Base-by-base conservation (phyloP, 2,329 filamentous ascomycete genomes). In the Diaporthe humulicola region DNA sequence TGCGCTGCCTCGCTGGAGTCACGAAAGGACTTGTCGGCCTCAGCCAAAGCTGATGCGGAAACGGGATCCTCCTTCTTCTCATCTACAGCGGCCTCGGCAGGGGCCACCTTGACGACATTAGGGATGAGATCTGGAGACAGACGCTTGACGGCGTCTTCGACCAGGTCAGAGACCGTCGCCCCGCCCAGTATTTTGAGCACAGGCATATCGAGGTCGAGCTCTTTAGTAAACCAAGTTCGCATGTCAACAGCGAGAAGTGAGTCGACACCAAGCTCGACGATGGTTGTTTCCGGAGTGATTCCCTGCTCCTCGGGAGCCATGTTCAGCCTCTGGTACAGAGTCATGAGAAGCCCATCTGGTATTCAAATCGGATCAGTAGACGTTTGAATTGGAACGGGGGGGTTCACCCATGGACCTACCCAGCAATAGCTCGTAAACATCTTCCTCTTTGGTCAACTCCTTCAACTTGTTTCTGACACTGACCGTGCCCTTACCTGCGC, bases 191-290 rank as follows among this genome's bases (percentile, higher is more conserved):
- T 80, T 73, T 86, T 86, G 9, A 88, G 77, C 0, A 88, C 83
- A 0, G 86, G 83, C 2, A 88, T 80, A 66, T 88, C 84, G 1
- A 84, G 78, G 0, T 83, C 74, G 0, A 88, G 54, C 56, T 85
- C 80, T 71, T 86, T 86, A 33, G 84, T 60, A 73, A 88, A 87
- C 87, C 87, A 89, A 7, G 83, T 80, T 3, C 87, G 84, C 14
- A 84, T 85, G 84, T 77, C 76, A 19, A 79, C 77, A 12, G 79
- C 77, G 14, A 81, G 66, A 9, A 81, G 71, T 0, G 77, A 77
- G 69, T 80, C 77, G 38, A 76, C 66, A 45, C 79, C 79, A 6
- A 78, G 73, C 25, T 79, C 77, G 12, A 76, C 74, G 9, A 79
- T 73, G 2, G 74, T 57, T 0, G 64, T 54, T 14, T 74, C 69